A percentile compares a stretch with the other conserved stretches of the same genome.
Evolutionary conservation across 768 basidiomycete genomes (phyloP).

Genomic region (Lactifluus subvellereus): DNA sequence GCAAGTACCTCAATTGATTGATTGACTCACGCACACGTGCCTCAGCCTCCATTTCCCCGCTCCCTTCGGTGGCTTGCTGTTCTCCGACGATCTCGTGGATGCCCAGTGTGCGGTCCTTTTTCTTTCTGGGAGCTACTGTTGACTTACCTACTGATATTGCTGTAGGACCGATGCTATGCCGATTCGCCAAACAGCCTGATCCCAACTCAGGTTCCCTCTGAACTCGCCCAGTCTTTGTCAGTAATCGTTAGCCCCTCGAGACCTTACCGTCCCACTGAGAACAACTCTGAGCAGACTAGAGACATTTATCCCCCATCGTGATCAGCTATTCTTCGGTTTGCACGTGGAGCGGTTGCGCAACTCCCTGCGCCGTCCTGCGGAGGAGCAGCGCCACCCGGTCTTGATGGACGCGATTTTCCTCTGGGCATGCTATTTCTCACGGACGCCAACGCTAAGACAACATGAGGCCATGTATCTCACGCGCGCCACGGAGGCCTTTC

Average conservation of each 20-base stretch:
- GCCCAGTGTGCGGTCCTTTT: conserved; percentile 3
- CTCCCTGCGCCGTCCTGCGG: conserved; percentile 44
- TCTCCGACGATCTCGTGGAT: conserved; percentile 20
- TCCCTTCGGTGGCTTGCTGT: conserved; percentile 9
- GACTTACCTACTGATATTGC: neutral
- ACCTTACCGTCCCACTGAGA: neutral
- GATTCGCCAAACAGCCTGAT: conserved; percentile 28
- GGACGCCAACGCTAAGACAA: conserved; percentile 60
- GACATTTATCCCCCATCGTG: conserved; percentile 68
- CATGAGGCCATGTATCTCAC: conserved; percentile 70
- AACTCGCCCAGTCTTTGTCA: conserved; percentile 64
- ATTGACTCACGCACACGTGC: neutral
- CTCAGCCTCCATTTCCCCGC: conserved; percentile 17
- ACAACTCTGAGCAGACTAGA: conserved; percentile 46
- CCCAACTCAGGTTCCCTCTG: conserved; percentile 45
- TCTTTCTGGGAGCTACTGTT: neutral
- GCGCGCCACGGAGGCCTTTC: conserved; percentile 55
- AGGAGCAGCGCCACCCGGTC: conserved; percentile 67
- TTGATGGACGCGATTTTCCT: conserved; percentile 78
- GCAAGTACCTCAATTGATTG: conserved; percentile 27
- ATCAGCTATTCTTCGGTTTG: conserved; percentile 67
- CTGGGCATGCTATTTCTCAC: conserved; percentile 77
- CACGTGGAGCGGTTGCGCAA: conserved; percentile 62
- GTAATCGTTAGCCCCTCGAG: conserved; percentile 21
- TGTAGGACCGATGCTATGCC: conserved; percentile 10